These are phyloP conservation scores for Leucocoprinus leucothites DNA, from an alignment of 768 basidiomycete species.

Conservation along the genomic window DNA sequence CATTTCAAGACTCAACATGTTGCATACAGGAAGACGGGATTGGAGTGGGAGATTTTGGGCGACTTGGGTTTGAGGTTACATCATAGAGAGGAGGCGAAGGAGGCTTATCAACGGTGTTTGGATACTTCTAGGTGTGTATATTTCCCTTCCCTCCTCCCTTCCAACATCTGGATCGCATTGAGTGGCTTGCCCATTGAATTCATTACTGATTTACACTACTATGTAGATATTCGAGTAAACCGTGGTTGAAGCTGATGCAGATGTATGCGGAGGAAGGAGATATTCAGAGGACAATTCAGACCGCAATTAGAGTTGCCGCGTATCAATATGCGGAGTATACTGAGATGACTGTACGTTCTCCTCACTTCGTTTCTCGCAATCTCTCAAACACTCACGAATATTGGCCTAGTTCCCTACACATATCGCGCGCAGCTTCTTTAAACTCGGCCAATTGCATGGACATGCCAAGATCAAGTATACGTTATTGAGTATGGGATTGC, in stretches of 20 bases:
- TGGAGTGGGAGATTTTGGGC: slow-evolving; percentile 98
- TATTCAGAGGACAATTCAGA: slow-evolving; percentile 85
- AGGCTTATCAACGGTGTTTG: slow-evolving; percentile 93
- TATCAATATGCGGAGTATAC: slow-evolving; percentile 90
- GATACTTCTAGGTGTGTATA: slow-evolving; percentile 51
- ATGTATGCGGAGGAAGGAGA: slow-evolving; percentile 98
- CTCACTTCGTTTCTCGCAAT: slow-evolving; percentile 7
- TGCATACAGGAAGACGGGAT: slow-evolving; percentile 93
- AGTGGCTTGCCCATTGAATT: neutral
- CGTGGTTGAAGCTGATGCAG: slow-evolving; percentile 92
- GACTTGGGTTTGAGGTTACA: slow-evolving; percentile 91
- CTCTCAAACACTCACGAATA: neutral
- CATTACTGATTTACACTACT: too few species aligned
- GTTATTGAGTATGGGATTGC: slow-evolving; percentile 90
- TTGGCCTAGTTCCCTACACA: slow-evolving; percentile 78
- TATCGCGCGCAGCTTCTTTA: slow-evolving; percentile 89
- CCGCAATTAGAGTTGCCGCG: slow-evolving; percentile 87
- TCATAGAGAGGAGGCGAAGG: slow-evolving; percentile 98
- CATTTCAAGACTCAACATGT: slow-evolving; percentile 99
- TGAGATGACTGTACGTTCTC: slow-evolving; percentile 73
- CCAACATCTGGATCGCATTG: too few species aligned
- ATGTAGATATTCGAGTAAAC: slow-evolving; percentile 84
- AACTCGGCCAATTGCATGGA: slow-evolving; percentile 89
- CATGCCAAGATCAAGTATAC: slow-evolving; percentile 94
- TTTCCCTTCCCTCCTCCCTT: neutral